phyloP scores from a whole-genome alignment of 106 monocot species.

The Iris macrosiphon region DNA sequence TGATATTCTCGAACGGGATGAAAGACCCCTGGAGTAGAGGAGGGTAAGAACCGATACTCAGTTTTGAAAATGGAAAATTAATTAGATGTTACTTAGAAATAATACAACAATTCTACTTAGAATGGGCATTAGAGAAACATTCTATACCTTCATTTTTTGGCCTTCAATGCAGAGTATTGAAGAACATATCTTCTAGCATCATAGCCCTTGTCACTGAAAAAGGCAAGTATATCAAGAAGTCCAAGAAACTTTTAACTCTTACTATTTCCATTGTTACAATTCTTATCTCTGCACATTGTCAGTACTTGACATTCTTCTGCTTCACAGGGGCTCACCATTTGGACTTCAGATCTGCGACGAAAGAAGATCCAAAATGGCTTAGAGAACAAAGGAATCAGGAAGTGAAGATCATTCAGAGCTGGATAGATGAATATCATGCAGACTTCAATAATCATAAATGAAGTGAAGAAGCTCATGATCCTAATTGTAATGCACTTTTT shows the following conservation, averaged over 20 bases:
- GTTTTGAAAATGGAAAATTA: not conserved
- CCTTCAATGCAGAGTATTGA: conserved; percentile 50
- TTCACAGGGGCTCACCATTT: conserved; percentile 92
- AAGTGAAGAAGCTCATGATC: not conserved
- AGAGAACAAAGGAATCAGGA: conserved; percentile 60
- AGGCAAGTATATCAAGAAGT: conserved; percentile 29
- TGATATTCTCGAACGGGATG: conserved; percentile 96
- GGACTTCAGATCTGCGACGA: conserved; percentile 68
- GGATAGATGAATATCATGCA: conserved; percentile 63
- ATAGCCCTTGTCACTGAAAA: conserved; percentile 79
- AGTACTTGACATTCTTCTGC: too few relatives aligned
- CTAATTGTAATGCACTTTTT: too few relatives aligned
- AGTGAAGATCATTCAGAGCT: conserved; percentile 52
- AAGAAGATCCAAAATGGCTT: conserved; percentile 79
- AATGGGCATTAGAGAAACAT: too few relatives aligned
- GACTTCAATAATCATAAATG: conserved; percentile 23
- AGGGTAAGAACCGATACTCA: conserved; percentile 42
- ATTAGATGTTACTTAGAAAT: too few relatives aligned
- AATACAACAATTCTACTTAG: too few relatives aligned
- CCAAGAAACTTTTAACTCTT: not conserved
- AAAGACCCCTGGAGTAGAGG: conserved; percentile 98
- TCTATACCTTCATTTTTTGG: too few relatives aligned
- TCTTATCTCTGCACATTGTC: too few relatives aligned
- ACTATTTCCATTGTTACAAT: too few relatives aligned
- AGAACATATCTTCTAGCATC: conserved; percentile 77